Conservation (phyloP, 441 rosid species). For the Brassica balearica region DNA sequence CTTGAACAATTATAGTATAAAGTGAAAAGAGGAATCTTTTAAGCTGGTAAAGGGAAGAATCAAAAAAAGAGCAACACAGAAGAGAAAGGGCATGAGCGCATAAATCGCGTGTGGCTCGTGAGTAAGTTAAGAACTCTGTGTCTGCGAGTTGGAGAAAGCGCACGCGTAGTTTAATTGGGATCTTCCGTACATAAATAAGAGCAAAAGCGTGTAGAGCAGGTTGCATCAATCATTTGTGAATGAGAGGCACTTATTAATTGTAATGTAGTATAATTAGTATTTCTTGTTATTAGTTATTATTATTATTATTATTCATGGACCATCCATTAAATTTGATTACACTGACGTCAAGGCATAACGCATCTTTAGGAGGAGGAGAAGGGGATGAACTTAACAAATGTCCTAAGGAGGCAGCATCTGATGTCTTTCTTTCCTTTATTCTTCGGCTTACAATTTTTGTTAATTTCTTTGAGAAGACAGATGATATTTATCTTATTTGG, state of each 20-base stretch:
- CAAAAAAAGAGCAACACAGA: constrained; percentile 8
- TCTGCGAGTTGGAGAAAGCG: constrained; percentile 12
- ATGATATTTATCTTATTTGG: background rate
- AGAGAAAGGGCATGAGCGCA: constrained; percentile 9
- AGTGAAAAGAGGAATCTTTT: constrained; percentile 10
- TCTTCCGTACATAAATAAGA: constrained; percentile 39
- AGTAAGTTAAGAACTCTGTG: constrained; percentile 26
- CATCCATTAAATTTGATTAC: constrained; percentile 31
- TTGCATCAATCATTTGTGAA: constrained; percentile 33
- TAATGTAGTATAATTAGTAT: background rate
- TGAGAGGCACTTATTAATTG: constrained; percentile 1
- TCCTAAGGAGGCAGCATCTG: constrained; percentile 35
- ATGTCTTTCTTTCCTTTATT: constrained; percentile 38
- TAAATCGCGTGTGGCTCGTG: background rate
- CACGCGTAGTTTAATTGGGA: constrained; percentile 27
- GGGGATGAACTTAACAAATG: constrained; percentile 34
- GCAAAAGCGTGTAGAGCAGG: constrained; percentile 42
- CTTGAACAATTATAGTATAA: constrained; percentile 9
- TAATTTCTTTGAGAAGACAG: background rate
- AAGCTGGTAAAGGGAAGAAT: constrained; percentile 17
- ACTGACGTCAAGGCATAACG: constrained; percentile 35
- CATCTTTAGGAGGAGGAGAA: constrained; percentile 26
- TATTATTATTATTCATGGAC: constrained; percentile 24
- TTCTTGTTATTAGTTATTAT: background rate
- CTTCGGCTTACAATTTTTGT: background rate